A percentile compares a stretch with the other conserved stretches of the same genome.
These are phyloP conservation scores for Thalassiosira oceanica DNA, from an alignment of 352 stramenopile species.

Conservation along the genomic window DNA sequence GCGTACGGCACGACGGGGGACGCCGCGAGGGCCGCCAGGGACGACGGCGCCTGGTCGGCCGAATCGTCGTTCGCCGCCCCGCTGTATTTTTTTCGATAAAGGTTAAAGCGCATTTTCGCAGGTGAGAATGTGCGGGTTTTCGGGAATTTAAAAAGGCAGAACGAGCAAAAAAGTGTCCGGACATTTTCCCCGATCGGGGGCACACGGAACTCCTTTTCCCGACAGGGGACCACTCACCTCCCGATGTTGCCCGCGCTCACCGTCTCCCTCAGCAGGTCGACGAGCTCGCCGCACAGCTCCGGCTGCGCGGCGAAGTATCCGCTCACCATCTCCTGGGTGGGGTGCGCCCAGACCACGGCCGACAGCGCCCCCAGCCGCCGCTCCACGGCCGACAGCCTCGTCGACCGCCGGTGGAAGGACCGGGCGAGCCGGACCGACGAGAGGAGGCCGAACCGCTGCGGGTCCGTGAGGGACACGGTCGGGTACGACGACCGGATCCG, in stretches of 20 bases:
- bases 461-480: conserved; percentile 7
- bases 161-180: too few relatives aligned
- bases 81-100: too few relatives aligned
- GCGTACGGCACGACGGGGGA: conserved; percentile 61
- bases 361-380: conserved; percentile 60
- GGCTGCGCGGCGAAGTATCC: conserved; percentile 80
- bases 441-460: conserved; percentile 65
- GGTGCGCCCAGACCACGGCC: conserved; percentile 59
- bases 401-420: conserved; percentile 55
- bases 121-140: too few relatives aligned
- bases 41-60: conserved; percentile 7
- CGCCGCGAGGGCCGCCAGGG: conserved; percentile 45
- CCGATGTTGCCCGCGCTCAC: conserved; percentile 44
- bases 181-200: too few relatives aligned
- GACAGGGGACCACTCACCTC: too few relatives aligned
- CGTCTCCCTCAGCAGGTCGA: conserved; percentile 74
- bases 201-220: too few relatives aligned
- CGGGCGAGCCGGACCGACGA: conserved; percentile 61
- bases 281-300: conserved; percentile 74
- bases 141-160: too few relatives aligned
- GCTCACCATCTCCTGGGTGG: conserved; percentile 62
- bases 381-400: conserved; percentile 51
- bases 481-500: conserved; percentile 9
- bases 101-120: too few relatives aligned
- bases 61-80: conserved; percentile 11